Percentiles rank a stretch among this genome's conserved stretches.
phyloP scores from a whole-genome alignment of 257 asterid genomes.

The Fraxinus excelsior region DNA sequence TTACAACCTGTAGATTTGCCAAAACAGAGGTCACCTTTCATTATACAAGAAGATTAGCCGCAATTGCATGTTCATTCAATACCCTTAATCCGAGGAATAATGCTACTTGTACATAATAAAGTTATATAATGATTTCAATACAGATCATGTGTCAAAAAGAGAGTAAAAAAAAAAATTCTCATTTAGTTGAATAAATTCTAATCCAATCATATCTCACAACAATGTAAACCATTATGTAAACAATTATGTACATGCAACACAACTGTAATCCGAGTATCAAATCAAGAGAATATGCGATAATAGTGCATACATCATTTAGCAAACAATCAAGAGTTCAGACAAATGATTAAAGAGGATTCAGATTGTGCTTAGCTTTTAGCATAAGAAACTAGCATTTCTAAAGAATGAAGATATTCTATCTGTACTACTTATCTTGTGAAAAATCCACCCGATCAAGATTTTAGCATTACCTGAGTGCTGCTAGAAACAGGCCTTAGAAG shows the following conservation, averaged over 20 bases:
- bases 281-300: neutral
- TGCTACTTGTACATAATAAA: too few species aligned
- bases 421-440: neutral
- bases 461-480: conserved; percentile 59
- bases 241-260: too few species aligned
- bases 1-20: conserved; percentile 58
- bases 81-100: neutral
- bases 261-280: neutral
- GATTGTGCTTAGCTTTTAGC: neutral
- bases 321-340: neutral
- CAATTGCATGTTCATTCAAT: neutral
- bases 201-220: too few species aligned
- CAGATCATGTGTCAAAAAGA: too few species aligned
- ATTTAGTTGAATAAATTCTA: too few species aligned
- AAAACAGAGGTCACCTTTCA: conserved; percentile 19
- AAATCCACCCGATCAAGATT: neutral
- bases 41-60: neutral
- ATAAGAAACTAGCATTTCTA: neutral
- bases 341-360: neutral
- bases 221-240: too few species aligned
- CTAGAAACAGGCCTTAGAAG: conserved; percentile 82
- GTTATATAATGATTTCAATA: too few species aligned
- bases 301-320: neutral
- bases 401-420: neutral
- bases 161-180: too few species aligned